Conservation (phyloP, 2,329 filamentous ascomycete genomes). For the Fusarium albidum region DNA sequence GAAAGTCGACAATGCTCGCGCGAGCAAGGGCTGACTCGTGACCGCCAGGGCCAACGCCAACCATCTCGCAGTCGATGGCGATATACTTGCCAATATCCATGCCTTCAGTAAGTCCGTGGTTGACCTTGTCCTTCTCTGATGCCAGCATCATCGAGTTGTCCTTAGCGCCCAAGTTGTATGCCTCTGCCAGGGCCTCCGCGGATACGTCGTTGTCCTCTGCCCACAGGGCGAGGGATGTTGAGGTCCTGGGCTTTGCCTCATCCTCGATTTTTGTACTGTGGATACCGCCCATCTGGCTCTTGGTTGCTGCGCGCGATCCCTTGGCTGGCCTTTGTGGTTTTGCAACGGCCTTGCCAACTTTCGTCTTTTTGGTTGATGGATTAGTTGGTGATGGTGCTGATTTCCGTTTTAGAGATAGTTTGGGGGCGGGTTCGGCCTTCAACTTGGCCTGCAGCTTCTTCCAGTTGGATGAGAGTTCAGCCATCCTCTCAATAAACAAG, state of each 20-base stretch:
- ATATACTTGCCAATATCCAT: constrained; percentile 87
- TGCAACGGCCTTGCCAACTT: constrained; percentile 34
- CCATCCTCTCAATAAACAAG: constrained; percentile 40
- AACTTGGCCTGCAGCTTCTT: constrained; percentile 76
- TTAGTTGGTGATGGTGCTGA: constrained; percentile 42
- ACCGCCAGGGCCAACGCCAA: constrained; percentile 78
- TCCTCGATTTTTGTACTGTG: constrained; percentile 57
- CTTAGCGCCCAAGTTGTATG: constrained; percentile 65
- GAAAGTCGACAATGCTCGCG: constrained; percentile 91
- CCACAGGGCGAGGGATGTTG: constrained; percentile 67
- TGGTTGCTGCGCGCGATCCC: constrained; percentile 9
- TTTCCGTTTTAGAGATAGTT: constrained; percentile 54
- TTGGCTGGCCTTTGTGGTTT: constrained; percentile 11
- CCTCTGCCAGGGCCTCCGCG: constrained; percentile 65
- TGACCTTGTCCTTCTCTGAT: constrained; percentile 61
- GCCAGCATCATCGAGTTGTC: constrained; percentile 57
- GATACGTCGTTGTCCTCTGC: constrained; percentile 69
- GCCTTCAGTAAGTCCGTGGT: constrained; percentile 68
- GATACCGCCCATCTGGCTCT: constrained; percentile 62
- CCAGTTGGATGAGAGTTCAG: constrained; percentile 74
- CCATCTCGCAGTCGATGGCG: constrained; percentile 98
- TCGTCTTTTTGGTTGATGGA: constrained; percentile 39
- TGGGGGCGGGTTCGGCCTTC: constrained; percentile 54
- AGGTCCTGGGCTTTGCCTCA: constrained; percentile 50
- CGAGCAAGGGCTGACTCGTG: constrained; percentile 82